Conservation (phyloP, 768 basidiomycete species). For the Phaeotremella fagi region DNA sequence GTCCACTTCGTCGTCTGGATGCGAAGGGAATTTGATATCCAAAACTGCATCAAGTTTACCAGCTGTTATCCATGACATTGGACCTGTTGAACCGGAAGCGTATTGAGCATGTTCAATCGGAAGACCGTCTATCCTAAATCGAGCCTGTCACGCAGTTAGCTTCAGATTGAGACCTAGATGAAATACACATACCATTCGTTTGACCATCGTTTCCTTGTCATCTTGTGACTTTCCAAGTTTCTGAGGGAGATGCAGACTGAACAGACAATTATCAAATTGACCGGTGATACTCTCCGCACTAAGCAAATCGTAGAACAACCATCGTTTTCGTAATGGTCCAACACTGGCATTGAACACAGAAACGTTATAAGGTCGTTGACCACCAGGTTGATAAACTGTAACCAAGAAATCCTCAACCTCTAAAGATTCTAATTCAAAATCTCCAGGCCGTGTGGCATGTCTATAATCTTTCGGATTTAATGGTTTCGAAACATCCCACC, state of each 20-base stretch:
- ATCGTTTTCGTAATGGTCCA: slow-evolving; percentile 76
- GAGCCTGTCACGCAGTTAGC: slow-evolving; percentile 57
- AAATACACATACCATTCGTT: slow-evolving; percentile 67
- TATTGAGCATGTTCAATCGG: slow-evolving; percentile 92
- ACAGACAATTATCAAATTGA: slow-evolving; percentile 95
- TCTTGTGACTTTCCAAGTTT: slow-evolving; percentile 76
- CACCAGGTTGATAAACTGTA: slow-evolving; percentile 88
- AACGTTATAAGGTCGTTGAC: slow-evolving; percentile 67
- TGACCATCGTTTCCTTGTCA: slow-evolving; percentile 80
- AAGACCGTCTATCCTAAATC: slow-evolving; percentile 93
- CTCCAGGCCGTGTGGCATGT: slow-evolving; percentile 66
- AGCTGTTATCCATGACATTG: slow-evolving; percentile 95
- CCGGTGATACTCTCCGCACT: slow-evolving; percentile 94
- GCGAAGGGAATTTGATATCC: slow-evolving; percentile 93
- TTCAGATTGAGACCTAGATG: too few species aligned
- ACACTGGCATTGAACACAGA: slow-evolving; percentile 86
- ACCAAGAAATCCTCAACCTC: slow-evolving; percentile 88
- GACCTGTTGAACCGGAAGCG: slow-evolving; percentile 70
- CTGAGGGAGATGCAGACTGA: slow-evolving; percentile 82
- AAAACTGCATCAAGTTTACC: slow-evolving; percentile 95
- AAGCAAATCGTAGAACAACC: slow-evolving; percentile 92
- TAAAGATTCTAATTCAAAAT: slow-evolving; percentile 85
- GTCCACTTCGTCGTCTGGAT: slow-evolving; percentile 63
- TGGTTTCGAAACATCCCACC: slow-evolving; percentile 77
- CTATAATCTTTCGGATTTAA: slow-evolving; percentile 76